Conservation (phyloP, 192 early-diverging fungal genomes). For the Backusella macrospora region DNA sequence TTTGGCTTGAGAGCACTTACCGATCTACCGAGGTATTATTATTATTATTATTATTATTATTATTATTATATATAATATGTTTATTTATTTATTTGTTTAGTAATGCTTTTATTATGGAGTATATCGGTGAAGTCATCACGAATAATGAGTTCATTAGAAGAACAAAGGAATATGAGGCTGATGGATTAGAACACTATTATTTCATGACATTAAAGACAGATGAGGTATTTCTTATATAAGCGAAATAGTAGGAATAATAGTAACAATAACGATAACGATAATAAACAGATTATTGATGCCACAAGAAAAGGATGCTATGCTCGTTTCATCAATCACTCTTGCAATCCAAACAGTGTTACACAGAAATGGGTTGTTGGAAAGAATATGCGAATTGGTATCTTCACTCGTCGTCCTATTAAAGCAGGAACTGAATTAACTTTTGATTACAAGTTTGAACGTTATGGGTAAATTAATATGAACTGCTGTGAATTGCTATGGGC, state of each 20-base stretch:
- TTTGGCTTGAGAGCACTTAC: constrained; percentile 84
- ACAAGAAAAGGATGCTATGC: constrained; percentile 90
- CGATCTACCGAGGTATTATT: constrained; percentile 60
- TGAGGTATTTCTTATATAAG: constrained; percentile 55
- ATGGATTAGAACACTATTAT: constrained; percentile 92
- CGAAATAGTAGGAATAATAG: neutral
- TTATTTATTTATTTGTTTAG: constrained; percentile 37
- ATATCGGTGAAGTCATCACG: constrained; percentile 94
- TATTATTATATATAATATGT: neutral
- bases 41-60: neutral
- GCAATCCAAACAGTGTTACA: constrained; percentile 91
- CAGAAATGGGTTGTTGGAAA: constrained; percentile 97
- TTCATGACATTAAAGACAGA: constrained; percentile 96
- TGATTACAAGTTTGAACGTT: constrained; percentile 98
- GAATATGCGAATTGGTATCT: constrained; percentile 94
- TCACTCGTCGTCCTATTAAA: constrained; percentile 75
- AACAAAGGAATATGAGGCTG: constrained; percentile 76
- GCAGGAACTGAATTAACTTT: constrained; percentile 92
- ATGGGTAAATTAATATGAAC: constrained; percentile 60
- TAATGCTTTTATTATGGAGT: constrained; percentile 95
- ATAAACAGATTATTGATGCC: constrained; percentile 86
- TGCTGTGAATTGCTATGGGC: neutral
- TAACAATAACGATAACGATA: neutral
- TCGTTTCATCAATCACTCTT: constrained; percentile 98
- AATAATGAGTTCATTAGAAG: constrained; percentile 82